Conservation (phyloP, 1,139 yeast species). For the Debaryomyces singareniensis region DNA sequence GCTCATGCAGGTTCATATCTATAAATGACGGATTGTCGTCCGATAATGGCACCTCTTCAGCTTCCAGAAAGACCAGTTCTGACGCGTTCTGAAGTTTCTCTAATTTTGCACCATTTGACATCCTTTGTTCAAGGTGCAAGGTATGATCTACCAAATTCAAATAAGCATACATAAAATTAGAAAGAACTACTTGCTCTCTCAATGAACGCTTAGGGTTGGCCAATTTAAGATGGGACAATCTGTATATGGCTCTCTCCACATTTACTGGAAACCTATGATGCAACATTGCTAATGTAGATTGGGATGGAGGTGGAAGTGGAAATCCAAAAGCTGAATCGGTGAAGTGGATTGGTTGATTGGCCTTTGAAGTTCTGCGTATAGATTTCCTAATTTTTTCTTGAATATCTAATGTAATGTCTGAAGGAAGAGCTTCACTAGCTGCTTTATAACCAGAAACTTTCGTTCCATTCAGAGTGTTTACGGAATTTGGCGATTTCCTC, state of each 20-base stretch:
- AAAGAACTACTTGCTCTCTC: conserved; percentile 83
- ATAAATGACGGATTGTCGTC: no score
- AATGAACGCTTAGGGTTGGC: conserved; percentile 91
- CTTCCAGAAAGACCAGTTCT: no score
- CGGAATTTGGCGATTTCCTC: background rate
- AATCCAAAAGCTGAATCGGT: conserved; percentile 83
- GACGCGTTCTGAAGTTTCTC: no score
- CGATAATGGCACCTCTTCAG: no score
- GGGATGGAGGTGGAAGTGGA: conserved; percentile 75
- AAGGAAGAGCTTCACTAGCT: background rate
- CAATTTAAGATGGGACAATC: conserved; percentile 84
- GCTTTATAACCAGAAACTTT: background rate
- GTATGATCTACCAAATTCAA: conserved; percentile 90
- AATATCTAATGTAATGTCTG: conserved; percentile 31
- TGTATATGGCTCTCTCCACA: conserved; percentile 90
- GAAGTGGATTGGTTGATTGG: conserved; percentile 70
- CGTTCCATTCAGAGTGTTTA: background rate
- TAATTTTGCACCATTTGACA: conserved; percentile 6
- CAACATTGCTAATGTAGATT: conserved; percentile 69
- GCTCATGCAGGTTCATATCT: no score
- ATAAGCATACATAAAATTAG: conserved; percentile 97
- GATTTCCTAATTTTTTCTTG: conserved; percentile 42
- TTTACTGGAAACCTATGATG: conserved; percentile 88
- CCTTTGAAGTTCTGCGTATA: conserved; percentile 36
- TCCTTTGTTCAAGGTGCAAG: conserved; percentile 59